Evolutionary conservation across 768 basidiomycete species (phyloP).

Genomic region (Boletus insuetus): DNA sequence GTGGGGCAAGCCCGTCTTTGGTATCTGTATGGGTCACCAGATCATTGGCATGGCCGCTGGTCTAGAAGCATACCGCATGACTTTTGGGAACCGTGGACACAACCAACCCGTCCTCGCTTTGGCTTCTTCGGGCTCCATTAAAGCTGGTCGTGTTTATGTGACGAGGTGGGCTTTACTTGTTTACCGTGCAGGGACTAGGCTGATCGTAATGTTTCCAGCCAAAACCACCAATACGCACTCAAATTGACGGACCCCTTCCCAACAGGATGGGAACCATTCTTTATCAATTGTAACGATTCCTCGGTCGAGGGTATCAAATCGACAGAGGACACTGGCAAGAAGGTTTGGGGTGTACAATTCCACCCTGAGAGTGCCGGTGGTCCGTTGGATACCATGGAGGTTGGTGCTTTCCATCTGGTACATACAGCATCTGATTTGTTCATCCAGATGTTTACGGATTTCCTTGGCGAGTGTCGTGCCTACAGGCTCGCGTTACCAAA

Average conservation of each 20-base stretch:
- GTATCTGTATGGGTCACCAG: constrained; percentile 99
- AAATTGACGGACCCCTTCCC: constrained; percentile 95
- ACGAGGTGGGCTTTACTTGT: constrained; percentile 57
- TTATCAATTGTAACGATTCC: constrained; percentile 99
- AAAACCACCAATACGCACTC: constrained; percentile 99
- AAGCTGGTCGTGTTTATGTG: constrained; percentile 94
- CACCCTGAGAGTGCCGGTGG: constrained; percentile 98
- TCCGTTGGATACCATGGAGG: constrained; percentile 98
- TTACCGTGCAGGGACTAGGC: not conserved
- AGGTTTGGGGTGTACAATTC: constrained; percentile 98
- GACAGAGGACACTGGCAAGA: constrained; percentile 82
- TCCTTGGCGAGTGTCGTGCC: constrained; percentile 75
- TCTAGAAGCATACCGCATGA: constrained; percentile 96
- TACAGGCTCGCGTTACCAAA: constrained; percentile 40
- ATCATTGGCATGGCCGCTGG: constrained; percentile 97
- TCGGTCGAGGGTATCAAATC: constrained; percentile 99
- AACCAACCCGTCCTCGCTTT: constrained; percentile 98
- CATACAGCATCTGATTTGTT: not conserved
- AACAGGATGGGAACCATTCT: constrained; percentile 96
- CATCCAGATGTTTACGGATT: constrained; percentile 89
- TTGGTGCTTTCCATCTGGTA: constrained; percentile 32
- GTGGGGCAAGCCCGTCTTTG: constrained; percentile 94
- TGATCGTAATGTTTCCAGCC: constrained; percentile 40
- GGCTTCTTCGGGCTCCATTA: constrained; percentile 90
- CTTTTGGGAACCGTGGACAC: constrained; percentile 98